Evolutionary conservation across 176 grass and related monocot genomes (phyloP), one percentile per base, ranked within the genome.

Genomic region (Hordeum marinum): DNA sequence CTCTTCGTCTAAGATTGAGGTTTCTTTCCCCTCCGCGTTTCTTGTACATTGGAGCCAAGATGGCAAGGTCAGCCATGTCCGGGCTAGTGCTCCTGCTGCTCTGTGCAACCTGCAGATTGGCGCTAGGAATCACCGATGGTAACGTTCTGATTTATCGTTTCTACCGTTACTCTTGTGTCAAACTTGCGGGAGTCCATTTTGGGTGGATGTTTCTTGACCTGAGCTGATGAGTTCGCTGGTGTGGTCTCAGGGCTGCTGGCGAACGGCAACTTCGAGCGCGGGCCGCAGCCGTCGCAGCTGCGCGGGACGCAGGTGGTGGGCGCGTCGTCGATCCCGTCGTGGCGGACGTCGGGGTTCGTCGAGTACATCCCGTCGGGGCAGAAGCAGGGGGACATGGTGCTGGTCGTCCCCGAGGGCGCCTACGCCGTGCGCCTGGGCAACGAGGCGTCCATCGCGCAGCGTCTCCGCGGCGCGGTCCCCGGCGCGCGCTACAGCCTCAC

Each of bases 251-350:
- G 95, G 4, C 46, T 97, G 77, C 63, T 97, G 35, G 76, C 95
- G 9, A 97, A 97, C 70, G 95, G 95, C 41, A 97, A 97, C 92
- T 97, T 97, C 80, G 95, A 97, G 88, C 41, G 68, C 29, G 87
- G 87, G 4, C 95, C 95, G 18, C 1, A 1, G 65, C 69, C 79
- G 34, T 92, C 84, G 78, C 58, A 92, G 81, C 84, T 97, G 55
- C 83, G 78, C 15, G 95, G 95, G 39, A 97, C 95, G 79, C 78
- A 84, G 82, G 95, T 97, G 90, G 4, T 86, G 40, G 82, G 82
- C 8, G 8, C 85, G 25, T 45, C 68, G 18, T 82, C 90, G 63
- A 90, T 94, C 52, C 92, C 95, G 29, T 83, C 82, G 32, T 97
- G 95, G 95, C 10, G 76, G 86, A 84, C 77, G 27, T 84, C 90